A percentile compares a stretch with the other conserved stretches of the same genome.
phyloP scores from a whole-genome alignment of 2,329 filamentous ascomycete genomes.

The Aspergillus pseudotamarii region DNA sequence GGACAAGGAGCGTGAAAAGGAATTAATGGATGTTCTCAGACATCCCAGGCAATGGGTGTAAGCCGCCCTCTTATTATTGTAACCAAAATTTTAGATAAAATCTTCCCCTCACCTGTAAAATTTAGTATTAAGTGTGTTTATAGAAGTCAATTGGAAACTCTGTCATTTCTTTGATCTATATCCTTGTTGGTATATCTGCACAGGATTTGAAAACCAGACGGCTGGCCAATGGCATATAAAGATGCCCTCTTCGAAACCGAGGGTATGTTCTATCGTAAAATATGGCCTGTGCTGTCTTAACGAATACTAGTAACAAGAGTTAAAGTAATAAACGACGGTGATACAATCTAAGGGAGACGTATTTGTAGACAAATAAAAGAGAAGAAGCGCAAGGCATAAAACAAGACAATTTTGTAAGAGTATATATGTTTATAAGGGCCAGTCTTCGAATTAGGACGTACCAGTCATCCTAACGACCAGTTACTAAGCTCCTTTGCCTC shows the following conservation, averaged over 20 bases:
- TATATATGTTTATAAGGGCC: background rate
- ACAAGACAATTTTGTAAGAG: background rate
- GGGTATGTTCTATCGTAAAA: background rate
- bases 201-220: background rate
- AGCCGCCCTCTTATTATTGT: background rate
- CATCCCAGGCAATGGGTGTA: constrained; percentile 65
- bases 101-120: background rate
- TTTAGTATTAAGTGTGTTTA: background rate
- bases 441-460: background rate
- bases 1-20: constrained; percentile 63
- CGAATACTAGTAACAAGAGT: background rate
- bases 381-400: background rate
- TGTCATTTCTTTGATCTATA: background rate
- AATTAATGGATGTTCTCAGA: constrained; percentile 72
- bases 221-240: background rate
- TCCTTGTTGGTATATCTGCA: background rate
- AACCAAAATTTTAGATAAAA: background rate
- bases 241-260: background rate
- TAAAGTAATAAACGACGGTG: background rate
- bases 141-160: background rate
- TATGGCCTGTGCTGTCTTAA: background rate
- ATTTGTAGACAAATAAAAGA: background rate
- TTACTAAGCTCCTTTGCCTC: constrained; percentile 47
- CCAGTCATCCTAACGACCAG: constrained; percentile 30
- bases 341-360: constrained; percentile 3